phyloP scores from a whole-genome alignment of 768 basidiomycete species.

The Lepiota venenata region DNA sequence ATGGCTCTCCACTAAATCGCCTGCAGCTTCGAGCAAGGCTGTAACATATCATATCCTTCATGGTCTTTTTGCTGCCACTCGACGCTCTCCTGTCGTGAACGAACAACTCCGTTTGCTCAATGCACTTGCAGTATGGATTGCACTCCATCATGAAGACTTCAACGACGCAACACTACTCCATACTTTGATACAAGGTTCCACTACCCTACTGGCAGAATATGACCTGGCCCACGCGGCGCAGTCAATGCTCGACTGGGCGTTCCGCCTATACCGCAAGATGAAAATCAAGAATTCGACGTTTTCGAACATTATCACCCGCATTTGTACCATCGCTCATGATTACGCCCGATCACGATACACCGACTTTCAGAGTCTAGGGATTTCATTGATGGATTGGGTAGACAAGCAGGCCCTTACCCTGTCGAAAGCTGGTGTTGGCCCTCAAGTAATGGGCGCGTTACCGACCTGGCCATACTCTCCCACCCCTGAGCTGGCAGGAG shows the following conservation, averaged over 20 bases:
- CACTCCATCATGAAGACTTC: slow-evolving; percentile 55
- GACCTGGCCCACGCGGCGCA: slow-evolving; percentile 70
- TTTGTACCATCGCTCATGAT: slow-evolving; percentile 58
- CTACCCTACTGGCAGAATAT: slow-evolving; percentile 59
- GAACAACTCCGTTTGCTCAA: slow-evolving; percentile 79
- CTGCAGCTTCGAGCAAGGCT: slow-evolving; percentile 43
- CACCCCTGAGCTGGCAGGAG: slow-evolving; percentile 38
- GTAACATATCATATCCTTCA: slow-evolving; percentile 78
- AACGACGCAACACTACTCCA: slow-evolving; percentile 59
- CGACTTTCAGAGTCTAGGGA: slow-evolving; percentile 32
- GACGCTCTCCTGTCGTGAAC: slow-evolving; percentile 70
- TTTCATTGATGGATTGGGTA: slow-evolving; percentile 59
- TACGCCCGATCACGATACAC: slow-evolving; percentile 35
- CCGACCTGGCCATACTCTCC: slow-evolving; percentile 76
- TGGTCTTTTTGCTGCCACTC: slow-evolving; percentile 64
- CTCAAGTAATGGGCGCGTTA: slow-evolving; percentile 50
- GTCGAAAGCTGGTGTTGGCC: slow-evolving; percentile 32
- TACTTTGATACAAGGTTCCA: slow-evolving; percentile 63
- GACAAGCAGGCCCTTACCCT: slow-evolving; percentile 50
- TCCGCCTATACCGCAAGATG: slow-evolving; percentile 44
- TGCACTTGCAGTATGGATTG: slow-evolving; percentile 69
- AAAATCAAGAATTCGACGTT: slow-evolving; percentile 47
- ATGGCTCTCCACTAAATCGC: slow-evolving; percentile 51
- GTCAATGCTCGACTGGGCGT: slow-evolving; percentile 77
- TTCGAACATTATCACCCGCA: slow-evolving; percentile 66